A percentile compares a stretch with the other conserved stretches of the same genome.
Conservation (phyloP, 202 grass and related monocot species). For the Schoenoplectus triqueter region DNA sequence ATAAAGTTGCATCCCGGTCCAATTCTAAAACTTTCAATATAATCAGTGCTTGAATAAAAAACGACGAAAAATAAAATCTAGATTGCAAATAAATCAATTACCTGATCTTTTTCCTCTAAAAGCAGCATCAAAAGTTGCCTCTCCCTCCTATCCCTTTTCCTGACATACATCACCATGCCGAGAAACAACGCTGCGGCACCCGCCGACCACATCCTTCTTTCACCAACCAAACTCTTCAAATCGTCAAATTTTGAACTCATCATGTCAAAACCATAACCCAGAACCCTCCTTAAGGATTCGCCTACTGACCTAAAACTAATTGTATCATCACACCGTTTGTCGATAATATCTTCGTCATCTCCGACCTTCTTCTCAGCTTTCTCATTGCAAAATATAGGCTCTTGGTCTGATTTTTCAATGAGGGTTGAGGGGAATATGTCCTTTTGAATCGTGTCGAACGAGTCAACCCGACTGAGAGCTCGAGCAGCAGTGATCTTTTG, state of each 20-base stretch:
- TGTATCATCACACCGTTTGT: slow-evolving; percentile 20
- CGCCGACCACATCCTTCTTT: slow-evolving; percentile 39
- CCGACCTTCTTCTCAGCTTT: slow-evolving; percentile 26
- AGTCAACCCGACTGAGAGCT: slow-evolving; percentile 29
- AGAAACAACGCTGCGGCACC: slow-evolving; percentile 28
- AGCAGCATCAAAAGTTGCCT: slow-evolving; percentile 47
- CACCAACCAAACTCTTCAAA: slow-evolving; percentile 8
- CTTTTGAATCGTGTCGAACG: slow-evolving; percentile 15
- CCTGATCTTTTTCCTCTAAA: slow-evolving; percentile 57
- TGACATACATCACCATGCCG: slow-evolving; percentile 41
- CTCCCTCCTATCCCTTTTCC: slow-evolving; percentile 50
- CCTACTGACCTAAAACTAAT: slow-evolving; percentile 17
- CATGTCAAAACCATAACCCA: slow-evolving; percentile 40
- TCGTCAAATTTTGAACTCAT: slow-evolving; percentile 38
- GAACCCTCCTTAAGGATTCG: slow-evolving; percentile 36
- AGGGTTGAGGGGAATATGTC: neutral
- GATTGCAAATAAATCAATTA: slow-evolving; percentile 12
- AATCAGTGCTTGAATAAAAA: no score
- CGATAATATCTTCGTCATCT: neutral
- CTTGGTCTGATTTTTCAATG: neutral
- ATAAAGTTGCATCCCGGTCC: no score
- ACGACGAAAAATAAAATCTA: no score
- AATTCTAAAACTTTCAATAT: no score
- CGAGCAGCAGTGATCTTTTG: slow-evolving; percentile 32
- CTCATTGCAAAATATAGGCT: neutral